phyloP scores from a whole-genome alignment of 192 early-diverging fungal species.

The Gonapodya sp. region DNA sequence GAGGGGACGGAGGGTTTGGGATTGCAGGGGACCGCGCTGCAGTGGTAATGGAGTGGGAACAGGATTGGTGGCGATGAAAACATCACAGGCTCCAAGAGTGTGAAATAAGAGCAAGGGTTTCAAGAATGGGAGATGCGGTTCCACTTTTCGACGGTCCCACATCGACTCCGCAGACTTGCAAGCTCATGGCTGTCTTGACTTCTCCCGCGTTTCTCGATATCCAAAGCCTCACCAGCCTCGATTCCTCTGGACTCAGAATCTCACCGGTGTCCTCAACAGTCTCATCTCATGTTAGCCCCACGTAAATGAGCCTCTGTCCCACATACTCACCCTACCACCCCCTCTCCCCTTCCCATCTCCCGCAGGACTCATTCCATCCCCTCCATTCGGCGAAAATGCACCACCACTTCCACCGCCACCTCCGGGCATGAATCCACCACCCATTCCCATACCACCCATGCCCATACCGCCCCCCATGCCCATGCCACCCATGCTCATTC shows the following conservation, averaged over 20 bases:
- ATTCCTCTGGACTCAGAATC: neutral
- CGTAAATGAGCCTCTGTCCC: neutral
- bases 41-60: neutral
- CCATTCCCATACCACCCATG: neutral
- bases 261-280: neutral
- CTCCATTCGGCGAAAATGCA: neutral
- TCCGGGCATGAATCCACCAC: neutral
- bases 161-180: no score
- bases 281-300: neutral
- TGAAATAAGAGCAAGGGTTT: neutral
- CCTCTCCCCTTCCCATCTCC: neutral
- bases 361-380: neutral
- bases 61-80: neutral
- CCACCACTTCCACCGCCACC: neutral
- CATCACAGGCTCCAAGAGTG: neutral
- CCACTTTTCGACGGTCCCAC: no score
- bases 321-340: neutral
- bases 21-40: slow-evolving; percentile 10
- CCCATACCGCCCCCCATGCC: neutral
- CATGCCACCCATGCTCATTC: neutral
- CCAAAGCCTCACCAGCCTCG: neutral
- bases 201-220: neutral
- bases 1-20: slow-evolving; percentile 66
- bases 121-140: no score
- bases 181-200: no score